Evolutionary conservation across 495 filamentous ascomycete genomes (phyloP).

Genomic region (Podospora didyma): DNA sequence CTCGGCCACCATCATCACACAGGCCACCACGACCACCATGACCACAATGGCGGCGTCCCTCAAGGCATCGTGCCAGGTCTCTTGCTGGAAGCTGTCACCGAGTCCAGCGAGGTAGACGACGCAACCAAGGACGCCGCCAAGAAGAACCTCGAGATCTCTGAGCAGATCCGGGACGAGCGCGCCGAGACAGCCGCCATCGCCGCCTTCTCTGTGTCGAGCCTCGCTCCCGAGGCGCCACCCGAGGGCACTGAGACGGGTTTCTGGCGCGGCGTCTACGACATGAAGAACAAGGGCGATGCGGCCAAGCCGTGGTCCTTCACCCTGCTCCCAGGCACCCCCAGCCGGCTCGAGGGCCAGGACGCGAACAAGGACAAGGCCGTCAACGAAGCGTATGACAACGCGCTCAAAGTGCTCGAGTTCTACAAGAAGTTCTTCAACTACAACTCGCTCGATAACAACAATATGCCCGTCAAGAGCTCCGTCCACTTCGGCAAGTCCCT

Average conservation of each 20-base stretch:
- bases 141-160: constrained; percentile 28
- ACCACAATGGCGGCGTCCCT: constrained; percentile 5
- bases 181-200: not conserved
- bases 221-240: constrained; percentile 1
- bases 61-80: constrained; percentile 28
- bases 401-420: constrained; percentile 35
- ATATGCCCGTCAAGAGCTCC: constrained; percentile 33
- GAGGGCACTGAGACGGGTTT: not conserved
- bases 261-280: not conserved
- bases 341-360: not conserved
- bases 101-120: constrained; percentile 25
- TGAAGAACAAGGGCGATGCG: not conserved
- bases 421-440: constrained; percentile 38
- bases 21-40: constrained; percentile 10
- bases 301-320: not conserved
- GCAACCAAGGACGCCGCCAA: constrained; percentile 24
- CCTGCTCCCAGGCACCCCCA: not conserved
- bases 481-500: constrained; percentile 37
- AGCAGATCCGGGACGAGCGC: constrained; percentile 12
- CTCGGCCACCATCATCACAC: constrained; percentile 18
- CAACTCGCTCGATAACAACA: constrained; percentile 40
- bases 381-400: constrained; percentile 38
- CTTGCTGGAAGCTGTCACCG: constrained; percentile 30
- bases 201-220: not conserved
- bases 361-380: constrained; percentile 18